Base-by-base conservation (phyloP, 2,329 filamentous ascomycete species). In the Beauveria sp. region DNA sequence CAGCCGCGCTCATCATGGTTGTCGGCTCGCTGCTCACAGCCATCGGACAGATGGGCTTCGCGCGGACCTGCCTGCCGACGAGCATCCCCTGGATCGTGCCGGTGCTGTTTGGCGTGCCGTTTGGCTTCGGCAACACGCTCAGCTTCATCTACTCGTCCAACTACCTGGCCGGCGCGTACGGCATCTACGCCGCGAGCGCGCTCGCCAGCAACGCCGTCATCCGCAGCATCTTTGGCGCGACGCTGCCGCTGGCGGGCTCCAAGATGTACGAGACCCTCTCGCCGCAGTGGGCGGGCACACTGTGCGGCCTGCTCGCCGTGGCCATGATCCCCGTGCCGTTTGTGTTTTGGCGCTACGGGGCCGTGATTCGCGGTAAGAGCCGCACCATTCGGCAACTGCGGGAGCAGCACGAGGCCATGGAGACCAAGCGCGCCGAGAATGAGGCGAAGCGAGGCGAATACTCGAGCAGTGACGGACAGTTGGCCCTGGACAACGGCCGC, bases 81-180 rank as follows among this genome's bases (percentile, higher is more conserved):
- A 83, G 84, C 5, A 90, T 96, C 38, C 92, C 91, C 71, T 96
- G 90, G 88, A 86, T 91, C n/a, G 80, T 85, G 22, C 88, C 90
- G 1, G 88, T 96, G 54, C 77, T 90, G 0, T 90, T 90, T 1
- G 90, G 91, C 0, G 82, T 96, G 6, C 88, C 88, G 0, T 96
- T 95, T 67, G 90, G 90, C 10, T 80, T 83, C 0, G 91, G 91
- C 0, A 95, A 93, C 68, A 87, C 84, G 9, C 80, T 86, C 3
- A 85, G 90, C 43, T 96, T 96, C 76, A 93, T 96, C 69, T 95
- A 96, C 69, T 84, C 87, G 0, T 84, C 82, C 6, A 95, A 91
- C 68, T 96, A 96, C 71, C 49, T 96, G 3, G 89, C 90, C 0
- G 83, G 88, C 53, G 85, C 86, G 7, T 96, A 96, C 67, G 88